Conservation (phyloP, 768 basidiomycete genomes). For the Amanita pallidorosea region DNA sequence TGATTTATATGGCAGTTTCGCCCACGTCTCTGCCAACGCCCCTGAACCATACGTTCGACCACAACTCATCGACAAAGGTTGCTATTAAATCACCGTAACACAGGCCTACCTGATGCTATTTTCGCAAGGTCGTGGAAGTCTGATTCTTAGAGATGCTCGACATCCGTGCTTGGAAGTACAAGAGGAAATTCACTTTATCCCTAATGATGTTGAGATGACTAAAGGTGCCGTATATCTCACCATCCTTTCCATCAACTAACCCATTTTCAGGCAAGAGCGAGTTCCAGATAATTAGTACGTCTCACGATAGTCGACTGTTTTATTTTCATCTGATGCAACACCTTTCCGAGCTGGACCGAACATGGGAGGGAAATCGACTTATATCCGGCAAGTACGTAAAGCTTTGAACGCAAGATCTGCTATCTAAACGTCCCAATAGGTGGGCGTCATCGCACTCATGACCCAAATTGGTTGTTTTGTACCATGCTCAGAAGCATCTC, state of each 20-base stretch:
- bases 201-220: slow-evolving; percentile 92
- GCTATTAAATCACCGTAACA: slow-evolving; percentile 2
- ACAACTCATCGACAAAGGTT: slow-evolving; percentile 65
- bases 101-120: background rate
- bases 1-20: slow-evolving; percentile 48
- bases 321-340: background rate
- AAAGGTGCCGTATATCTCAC: slow-evolving; percentile 38
- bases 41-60: slow-evolving; percentile 88
- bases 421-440: slow-evolving; percentile 20
- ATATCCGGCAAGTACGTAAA: slow-evolving; percentile 70
- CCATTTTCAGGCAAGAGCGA: slow-evolving; percentile 59
- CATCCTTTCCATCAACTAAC: background rate
- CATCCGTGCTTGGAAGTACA: slow-evolving; percentile 97
- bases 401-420: background rate
- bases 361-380: slow-evolving; percentile 98
- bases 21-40: slow-evolving; percentile 82
- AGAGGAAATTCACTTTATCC: slow-evolving; percentile 90
- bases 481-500: slow-evolving; percentile 73
- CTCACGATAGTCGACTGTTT: background rate
- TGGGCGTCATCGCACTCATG: slow-evolving; percentile 94
- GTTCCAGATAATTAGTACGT: slow-evolving; percentile 87
- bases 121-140: slow-evolving; percentile 58
- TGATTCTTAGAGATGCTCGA: slow-evolving; percentile 76
- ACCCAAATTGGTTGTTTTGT: slow-evolving; percentile 95
- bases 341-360: slow-evolving; percentile 74